These are phyloP conservation scores for Poa pratensis DNA, from an alignment of 176 grass and related monocot species.

Conservation along the genomic window DNA sequence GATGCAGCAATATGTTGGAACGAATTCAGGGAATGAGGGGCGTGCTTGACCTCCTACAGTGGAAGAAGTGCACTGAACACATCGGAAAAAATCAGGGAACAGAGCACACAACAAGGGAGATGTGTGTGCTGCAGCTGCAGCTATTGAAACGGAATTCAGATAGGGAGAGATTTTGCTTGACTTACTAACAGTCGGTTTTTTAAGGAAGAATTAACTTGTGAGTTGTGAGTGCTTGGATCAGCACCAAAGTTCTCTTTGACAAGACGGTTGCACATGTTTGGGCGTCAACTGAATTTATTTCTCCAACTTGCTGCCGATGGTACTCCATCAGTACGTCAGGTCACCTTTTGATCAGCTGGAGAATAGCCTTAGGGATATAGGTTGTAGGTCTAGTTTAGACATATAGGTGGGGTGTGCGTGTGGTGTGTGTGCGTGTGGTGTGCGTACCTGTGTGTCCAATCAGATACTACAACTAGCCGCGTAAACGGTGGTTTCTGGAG, in stretches of 20 bases:
- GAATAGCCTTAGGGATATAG: too few species aligned
- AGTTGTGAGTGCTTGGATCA: not conserved
- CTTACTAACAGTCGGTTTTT: not conserved
- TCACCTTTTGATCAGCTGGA: not conserved
- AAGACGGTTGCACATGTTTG: not conserved
- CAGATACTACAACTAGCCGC: too few species aligned
- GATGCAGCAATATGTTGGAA: not conserved
- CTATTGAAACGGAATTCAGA: not conserved
- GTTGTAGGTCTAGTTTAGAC: too few species aligned
- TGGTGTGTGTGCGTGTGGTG: too few species aligned
- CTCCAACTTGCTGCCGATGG: not conserved
- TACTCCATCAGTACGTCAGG: not conserved
- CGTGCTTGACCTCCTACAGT: not conserved
- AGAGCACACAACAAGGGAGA: too few species aligned
- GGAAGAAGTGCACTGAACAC: not conserved
- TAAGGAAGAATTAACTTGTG: not conserved
- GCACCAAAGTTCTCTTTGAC: not conserved
- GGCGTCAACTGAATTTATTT: not conserved
- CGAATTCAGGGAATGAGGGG: not conserved
- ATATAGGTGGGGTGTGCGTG: too few species aligned
- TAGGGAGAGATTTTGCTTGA: not conserved
- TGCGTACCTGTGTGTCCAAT: too few species aligned
- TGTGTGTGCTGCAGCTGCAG: not conserved
- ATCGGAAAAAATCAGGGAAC: too few species aligned
- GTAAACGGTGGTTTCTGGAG: slow-evolving; percentile 8